These are phyloP conservation scores for Aspergillus hiratsukae DNA, from an alignment of 2,329 filamentous ascomycete species.

Conservation along the genomic window DNA sequence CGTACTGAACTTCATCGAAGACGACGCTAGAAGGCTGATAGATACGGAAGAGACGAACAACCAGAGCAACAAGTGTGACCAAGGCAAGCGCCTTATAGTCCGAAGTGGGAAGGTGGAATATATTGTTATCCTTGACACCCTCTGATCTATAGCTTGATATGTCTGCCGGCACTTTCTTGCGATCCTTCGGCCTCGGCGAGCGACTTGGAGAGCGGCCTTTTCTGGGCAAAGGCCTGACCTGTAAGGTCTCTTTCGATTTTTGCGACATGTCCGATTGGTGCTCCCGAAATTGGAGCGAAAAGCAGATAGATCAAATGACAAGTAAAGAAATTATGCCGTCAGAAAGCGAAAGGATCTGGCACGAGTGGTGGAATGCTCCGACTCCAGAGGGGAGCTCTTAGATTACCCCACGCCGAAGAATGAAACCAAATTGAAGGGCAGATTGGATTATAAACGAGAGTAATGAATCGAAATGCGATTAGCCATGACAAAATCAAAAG, in stretches of 20 bases:
- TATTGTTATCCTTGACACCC: conserved; percentile 75
- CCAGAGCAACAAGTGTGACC: conserved; percentile 69
- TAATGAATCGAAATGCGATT: conserved; percentile 26
- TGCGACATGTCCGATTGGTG: conserved; percentile 22
- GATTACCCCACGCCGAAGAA: conserved; percentile 6
- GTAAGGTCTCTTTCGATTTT: conserved; percentile 32
- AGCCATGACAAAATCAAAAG: conserved; percentile 31
- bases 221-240: conserved; percentile 32
- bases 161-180: conserved; percentile 27
- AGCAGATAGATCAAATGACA: conserved; percentile 6
- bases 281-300: conserved; percentile 11
- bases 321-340: neutral
- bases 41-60: conserved; percentile 89
- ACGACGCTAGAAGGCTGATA: conserved; percentile 95
- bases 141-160: conserved; percentile 44
- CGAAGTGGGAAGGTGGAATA: conserved; percentile 75
- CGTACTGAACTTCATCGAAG: conserved; percentile 98
- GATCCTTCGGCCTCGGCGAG: conserved; percentile 36
- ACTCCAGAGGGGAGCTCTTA: conserved; percentile 13
- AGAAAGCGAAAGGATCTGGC: conserved; percentile 4
- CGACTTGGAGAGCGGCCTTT: conserved; percentile 35
- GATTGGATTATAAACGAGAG: conserved; percentile 31
- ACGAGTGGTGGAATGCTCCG: conserved; percentile 14
- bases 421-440: conserved; percentile 4
- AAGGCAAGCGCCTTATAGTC: conserved; percentile 75